phyloP scores from a whole-genome alignment of 208 protist species.

The Crithidia expoeki region DNA sequence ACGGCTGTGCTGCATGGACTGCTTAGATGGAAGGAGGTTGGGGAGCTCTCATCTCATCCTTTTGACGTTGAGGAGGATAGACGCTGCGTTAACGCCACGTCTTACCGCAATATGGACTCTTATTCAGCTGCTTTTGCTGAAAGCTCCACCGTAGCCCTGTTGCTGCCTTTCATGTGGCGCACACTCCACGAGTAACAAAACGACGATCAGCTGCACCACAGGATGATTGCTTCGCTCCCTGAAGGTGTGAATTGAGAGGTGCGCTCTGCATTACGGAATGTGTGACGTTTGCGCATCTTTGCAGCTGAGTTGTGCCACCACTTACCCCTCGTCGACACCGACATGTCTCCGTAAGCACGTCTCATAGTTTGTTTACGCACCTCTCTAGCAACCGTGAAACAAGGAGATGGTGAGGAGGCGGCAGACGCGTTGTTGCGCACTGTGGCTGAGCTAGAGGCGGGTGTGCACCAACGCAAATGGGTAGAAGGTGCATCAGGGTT shows the following conservation, averaged over 20 bases:
- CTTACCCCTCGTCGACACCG: background rate
- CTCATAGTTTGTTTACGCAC: conserved; percentile 10
- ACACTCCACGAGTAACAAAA: background rate
- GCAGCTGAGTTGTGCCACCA: background rate
- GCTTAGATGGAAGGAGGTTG: too few relatives aligned
- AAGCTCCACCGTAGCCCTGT: background rate
- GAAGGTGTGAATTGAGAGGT: background rate
- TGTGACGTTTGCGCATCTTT: conserved; percentile 17
- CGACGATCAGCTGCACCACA: background rate
- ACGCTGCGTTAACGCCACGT: background rate
- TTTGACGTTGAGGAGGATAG: background rate
- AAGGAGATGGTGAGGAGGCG: background rate
- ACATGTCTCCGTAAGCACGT: conserved; percentile 1
- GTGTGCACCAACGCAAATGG: background rate
- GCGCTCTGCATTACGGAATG: background rate
- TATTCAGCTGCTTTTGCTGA: background rate
- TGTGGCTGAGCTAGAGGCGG: background rate
- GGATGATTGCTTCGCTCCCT: background rate
- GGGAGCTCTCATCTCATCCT: too few relatives aligned
- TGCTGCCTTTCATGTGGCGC: conserved; percentile 5
- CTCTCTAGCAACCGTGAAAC: background rate
- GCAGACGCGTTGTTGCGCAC: background rate
- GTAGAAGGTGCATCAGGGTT: background rate
- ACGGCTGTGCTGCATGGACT: too few relatives aligned
- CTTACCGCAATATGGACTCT: background rate